These are phyloP conservation scores for Salvia hispanica DNA, from an alignment of 257 asterid species.

Conservation along the genomic window DNA sequence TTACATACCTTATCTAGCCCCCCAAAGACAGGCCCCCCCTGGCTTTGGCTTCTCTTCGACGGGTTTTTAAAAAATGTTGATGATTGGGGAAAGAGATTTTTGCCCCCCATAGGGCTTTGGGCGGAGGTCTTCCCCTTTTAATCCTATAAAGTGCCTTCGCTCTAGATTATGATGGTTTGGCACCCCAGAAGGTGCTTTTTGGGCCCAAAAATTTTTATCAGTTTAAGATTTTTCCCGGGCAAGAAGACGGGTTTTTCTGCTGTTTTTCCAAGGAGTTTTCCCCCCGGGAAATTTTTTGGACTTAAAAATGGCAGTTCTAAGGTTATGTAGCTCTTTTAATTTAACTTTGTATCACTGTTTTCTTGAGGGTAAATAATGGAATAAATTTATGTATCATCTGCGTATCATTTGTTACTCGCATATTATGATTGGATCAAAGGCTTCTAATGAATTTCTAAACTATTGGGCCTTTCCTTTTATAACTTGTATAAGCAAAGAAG, in stretches of 20 bases:
- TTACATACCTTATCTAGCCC: no score
- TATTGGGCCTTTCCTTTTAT: no score
- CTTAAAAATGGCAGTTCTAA: constrained; percentile 1
- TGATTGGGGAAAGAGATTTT: constrained; percentile 73
- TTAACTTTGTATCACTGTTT: no score
- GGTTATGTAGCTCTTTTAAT: no score
- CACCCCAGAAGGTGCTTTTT: neutral
- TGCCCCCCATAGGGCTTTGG: constrained; percentile 36
- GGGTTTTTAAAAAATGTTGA: constrained; percentile 70
- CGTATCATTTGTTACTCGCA: no score
- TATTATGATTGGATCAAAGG: no score
- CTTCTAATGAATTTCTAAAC: no score
- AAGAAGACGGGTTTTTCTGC: neutral
- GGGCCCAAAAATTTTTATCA: neutral
- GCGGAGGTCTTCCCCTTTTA: constrained; percentile 59
- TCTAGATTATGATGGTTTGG: constrained; percentile 57
- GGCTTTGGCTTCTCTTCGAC: no score
- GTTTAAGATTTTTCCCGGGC: constrained; percentile 4
- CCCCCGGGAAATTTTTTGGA: neutral
- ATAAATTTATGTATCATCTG: no score
- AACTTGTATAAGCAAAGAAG: no score
- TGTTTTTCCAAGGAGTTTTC: neutral
- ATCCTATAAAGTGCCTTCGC: constrained; percentile 87
- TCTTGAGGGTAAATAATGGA: no score
- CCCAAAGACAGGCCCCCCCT: no score